Percentiles rank a stretch among this genome's conserved stretches.
phyloP scores from a whole-genome alignment of 1,284 basidiomycete genomes.

The Fomitopsis schrenkii region DNA sequence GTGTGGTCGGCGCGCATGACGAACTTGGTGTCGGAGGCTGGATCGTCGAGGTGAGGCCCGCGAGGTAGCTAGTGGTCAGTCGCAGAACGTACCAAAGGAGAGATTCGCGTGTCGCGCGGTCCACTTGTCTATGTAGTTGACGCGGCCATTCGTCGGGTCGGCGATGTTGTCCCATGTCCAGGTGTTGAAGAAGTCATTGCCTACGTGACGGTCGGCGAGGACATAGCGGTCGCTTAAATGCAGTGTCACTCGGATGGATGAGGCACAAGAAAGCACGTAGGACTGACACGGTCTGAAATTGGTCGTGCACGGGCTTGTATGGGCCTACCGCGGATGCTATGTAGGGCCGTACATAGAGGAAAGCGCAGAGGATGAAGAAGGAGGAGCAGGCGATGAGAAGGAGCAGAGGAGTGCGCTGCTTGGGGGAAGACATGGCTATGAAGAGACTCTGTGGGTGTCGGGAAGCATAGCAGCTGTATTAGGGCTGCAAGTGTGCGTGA shows the following conservation, averaged over 20 bases:
- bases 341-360: slow-evolving; percentile 21
- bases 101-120: slow-evolving; percentile 37
- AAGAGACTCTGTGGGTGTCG: neutral
- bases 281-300: slow-evolving; percentile 23
- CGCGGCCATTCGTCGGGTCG: slow-evolving; percentile 55
- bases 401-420: neutral
- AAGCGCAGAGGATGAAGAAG: neutral
- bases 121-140: slow-evolving; percentile 44
- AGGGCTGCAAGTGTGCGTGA: neutral
- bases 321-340: slow-evolving; percentile 14
- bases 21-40: slow-evolving; percentile 37
- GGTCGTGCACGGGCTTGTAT: slow-evolving; percentile 14
- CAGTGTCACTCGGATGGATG: slow-evolving; percentile 12
- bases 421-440: neutral
- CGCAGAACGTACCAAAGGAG: slow-evolving; percentile 32
- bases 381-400: neutral
- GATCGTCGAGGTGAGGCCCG: neutral
- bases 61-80: neutral
- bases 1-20: slow-evolving; percentile 47
- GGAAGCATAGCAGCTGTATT: neutral
- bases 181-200: slow-evolving; percentile 37
- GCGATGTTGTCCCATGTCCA: slow-evolving; percentile 44
- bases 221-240: slow-evolving; percentile 23
- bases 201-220: slow-evolving; percentile 33
- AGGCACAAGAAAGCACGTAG: slow-evolving; percentile 12